Evolutionary conservation across 352 stramenopile species (phyloP), one percentile per base, ranked within the genome.

Genomic region (Phytopythium aichiense): DNA sequence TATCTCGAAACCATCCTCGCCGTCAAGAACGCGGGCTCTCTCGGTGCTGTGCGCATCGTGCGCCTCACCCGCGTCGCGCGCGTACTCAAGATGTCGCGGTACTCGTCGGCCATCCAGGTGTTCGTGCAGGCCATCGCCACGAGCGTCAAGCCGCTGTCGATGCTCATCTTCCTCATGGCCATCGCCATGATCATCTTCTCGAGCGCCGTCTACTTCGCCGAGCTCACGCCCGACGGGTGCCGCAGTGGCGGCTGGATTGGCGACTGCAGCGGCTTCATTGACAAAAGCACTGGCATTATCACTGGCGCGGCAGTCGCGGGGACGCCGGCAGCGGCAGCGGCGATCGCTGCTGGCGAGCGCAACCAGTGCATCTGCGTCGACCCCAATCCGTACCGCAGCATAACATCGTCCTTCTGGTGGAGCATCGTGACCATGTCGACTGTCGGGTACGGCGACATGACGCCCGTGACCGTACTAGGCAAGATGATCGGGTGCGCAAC

Each of bases 371-470:
- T 87, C 1, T 88, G 77, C 35, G 68, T 89, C 20, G 88, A 94
- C 59, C 79, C 78, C n/a, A 92, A 89, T 22, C 88, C 87, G 25
- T 96, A 94, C 71, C 75, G 67, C 60, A 89, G 78, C 56, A 95
- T 97, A 55, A 77, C 82, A 0, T 70, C 77, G 25, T 88, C 82
- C 5, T 92, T 95, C 30, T 96, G 89, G 84, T 97, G 87, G 87
- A 90, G 89, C 55, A 87, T 97, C 54, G 87, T 97, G 58, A 97
- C 89, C n/a, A 94, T 96, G 79, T 96, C 89, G 25, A 96, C 89
- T 0, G 88, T 96, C 4, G 89, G 89, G 1, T 97, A 96, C 57
- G 89, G 89, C 2, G 89, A 97, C 56, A 87, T 94, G 73, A 85
- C 74, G 3, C 89, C 89, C 4, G 84, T 92, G 62, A 94, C 87